A percentile compares a stretch with the other conserved stretches of the same genome.
Evolutionary conservation across 2,329 filamentous ascomycete genomes (phyloP).

Genomic region (Cladosporium sp.): DNA sequence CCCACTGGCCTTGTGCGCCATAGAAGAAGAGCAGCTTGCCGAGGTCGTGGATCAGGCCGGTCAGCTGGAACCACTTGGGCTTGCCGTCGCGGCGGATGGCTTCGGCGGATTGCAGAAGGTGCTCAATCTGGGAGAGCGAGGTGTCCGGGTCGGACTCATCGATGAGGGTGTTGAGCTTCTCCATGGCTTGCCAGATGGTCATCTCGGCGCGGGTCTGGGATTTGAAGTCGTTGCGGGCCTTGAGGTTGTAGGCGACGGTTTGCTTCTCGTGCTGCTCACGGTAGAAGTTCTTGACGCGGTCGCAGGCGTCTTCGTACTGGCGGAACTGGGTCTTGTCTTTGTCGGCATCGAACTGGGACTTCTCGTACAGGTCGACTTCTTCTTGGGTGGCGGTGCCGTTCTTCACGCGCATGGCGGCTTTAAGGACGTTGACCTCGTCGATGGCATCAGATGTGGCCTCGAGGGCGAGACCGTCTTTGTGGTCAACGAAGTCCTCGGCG

Average conservation of each 20-base stretch:
- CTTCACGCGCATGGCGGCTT: slow-evolving; percentile 37
- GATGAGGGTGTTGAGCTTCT: slow-evolving; percentile 85
- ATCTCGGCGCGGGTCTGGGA: slow-evolving; percentile 67
- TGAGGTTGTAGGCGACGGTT: slow-evolving; percentile 79
- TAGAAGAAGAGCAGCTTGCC: slow-evolving; percentile 79
- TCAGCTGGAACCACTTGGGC: slow-evolving; percentile 77
- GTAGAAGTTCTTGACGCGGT: slow-evolving; percentile 85
- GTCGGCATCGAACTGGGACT: slow-evolving; percentile 64
- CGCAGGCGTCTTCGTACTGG: slow-evolving; percentile 77
- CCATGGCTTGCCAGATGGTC: slow-evolving; percentile 87
- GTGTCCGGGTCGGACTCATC: slow-evolving; percentile 92
- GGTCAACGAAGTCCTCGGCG: slow-evolving; percentile 34
- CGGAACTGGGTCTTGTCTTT: slow-evolving; percentile 80
- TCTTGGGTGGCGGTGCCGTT: slow-evolving; percentile 37
- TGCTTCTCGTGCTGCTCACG: slow-evolving; percentile 66
- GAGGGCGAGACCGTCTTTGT: slow-evolving; percentile 54
- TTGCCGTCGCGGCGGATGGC: slow-evolving; percentile 82
- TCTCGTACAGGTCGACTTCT: slow-evolving; percentile 45
- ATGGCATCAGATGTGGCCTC: slow-evolving; percentile 58
- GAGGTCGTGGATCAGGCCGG: slow-evolving; percentile 72
- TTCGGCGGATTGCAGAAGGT: slow-evolving; percentile 82
- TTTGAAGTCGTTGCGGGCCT: slow-evolving; percentile 68
- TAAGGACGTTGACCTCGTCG: slow-evolving; percentile 58
- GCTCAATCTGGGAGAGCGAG: slow-evolving; percentile 80
- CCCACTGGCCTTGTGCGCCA: slow-evolving; percentile 84